Percentiles rank a stretch among this genome's conserved stretches.
Conservation (phyloP, 345 rosid genomes). For the Melaleuca alternifolia region DNA sequence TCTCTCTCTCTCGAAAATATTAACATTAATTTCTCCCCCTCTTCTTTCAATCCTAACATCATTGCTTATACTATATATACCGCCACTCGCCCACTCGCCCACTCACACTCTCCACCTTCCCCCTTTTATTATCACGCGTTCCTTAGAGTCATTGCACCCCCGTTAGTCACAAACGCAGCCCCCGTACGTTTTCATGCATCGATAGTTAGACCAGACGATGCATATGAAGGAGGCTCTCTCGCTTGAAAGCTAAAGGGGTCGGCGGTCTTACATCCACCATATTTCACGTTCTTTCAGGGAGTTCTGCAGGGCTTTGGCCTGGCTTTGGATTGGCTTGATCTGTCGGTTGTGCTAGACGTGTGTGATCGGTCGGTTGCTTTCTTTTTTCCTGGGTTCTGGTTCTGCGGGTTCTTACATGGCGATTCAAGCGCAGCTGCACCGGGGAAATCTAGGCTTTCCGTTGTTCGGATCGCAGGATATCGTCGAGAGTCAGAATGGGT, state of each 20-base stretch:
- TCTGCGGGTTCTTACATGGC: slow-evolving; percentile 35
- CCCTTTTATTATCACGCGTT: not conserved
- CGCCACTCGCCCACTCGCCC: not conserved
- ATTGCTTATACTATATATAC: not conserved
- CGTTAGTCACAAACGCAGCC: not conserved
- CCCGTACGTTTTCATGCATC: not conserved
- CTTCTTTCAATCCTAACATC: not conserved
- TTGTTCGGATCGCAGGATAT: slow-evolving; percentile 27
- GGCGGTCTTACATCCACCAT: not conserved
- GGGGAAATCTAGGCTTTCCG: slow-evolving; percentile 28
- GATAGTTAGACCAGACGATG: not conserved
- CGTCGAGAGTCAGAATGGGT: not conserved
- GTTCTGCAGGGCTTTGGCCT: not conserved
- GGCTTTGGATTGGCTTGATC: not conserved
- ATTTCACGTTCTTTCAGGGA: not conserved
- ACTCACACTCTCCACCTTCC: not conserved
- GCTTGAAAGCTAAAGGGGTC: not conserved
- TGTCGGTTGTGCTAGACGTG: not conserved
- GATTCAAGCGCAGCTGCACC: slow-evolving; percentile 51
- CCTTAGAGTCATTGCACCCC: not conserved
- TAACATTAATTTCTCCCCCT: not conserved
- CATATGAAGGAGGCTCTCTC: not conserved
- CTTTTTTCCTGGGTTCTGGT: not conserved
- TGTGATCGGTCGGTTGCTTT: not conserved
- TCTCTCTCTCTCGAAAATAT: slow-evolving; percentile 3